These are phyloP conservation scores for Podospora pseudopauciseta DNA, from an alignment of 495 filamentous ascomycete genomes.

Conservation along the genomic window DNA sequence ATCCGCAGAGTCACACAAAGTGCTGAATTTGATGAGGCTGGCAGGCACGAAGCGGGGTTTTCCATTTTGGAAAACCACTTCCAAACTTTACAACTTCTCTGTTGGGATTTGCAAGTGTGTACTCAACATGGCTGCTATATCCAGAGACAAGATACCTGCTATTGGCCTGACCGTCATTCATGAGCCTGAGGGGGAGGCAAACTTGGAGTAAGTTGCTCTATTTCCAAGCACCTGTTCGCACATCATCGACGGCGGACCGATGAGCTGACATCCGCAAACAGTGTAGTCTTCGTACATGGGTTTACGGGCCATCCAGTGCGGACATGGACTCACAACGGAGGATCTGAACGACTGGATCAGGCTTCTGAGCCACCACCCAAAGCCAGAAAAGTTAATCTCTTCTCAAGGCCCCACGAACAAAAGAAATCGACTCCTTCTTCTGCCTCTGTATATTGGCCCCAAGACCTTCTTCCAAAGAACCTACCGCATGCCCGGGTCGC, in stretches of 20 bases:
- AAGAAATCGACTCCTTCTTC: not conserved
- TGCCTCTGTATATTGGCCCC: conserved; percentile 40
- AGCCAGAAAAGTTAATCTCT: conserved; percentile 6
- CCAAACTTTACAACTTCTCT: not conserved
- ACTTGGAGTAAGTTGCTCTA: conserved; percentile 20
- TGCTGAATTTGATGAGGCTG: not conserved
- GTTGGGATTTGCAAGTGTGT: not conserved
- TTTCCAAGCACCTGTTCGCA: no score
- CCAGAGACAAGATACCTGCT: not conserved
- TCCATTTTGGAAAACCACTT: not conserved
- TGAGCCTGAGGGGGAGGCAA: conserved; percentile 13
- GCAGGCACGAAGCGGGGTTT: not conserved
- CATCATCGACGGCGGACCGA: no score
- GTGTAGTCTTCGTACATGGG: conserved; percentile 36
- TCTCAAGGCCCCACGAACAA: conserved; percentile 1
- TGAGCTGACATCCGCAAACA: not conserved
- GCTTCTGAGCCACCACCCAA: conserved; percentile 15
- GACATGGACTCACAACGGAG: conserved; percentile 32
- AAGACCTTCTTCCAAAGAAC: conserved; percentile 44
- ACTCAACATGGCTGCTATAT: not conserved
- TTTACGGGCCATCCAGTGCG: conserved; percentile 36
- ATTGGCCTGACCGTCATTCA: conserved; percentile 20
- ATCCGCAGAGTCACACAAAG: not conserved
- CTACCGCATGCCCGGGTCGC: conserved; percentile 45
- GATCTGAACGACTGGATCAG: not conserved